Evolutionary conservation across 164 flowering plant species (phyloP), one percentile per base, ranked within the genome.

Genomic region (Vitis cinerea): DNA sequence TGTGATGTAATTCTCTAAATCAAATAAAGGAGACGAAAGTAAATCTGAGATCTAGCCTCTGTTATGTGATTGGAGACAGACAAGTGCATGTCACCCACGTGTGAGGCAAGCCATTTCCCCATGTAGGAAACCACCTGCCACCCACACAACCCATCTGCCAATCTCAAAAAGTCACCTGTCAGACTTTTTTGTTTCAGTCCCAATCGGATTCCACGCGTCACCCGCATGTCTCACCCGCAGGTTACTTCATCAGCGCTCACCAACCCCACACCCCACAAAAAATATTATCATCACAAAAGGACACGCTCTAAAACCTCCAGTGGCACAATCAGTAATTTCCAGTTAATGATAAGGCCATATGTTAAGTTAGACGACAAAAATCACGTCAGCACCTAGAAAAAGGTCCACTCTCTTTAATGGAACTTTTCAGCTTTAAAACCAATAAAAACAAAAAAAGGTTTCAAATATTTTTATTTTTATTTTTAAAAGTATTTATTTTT

Each of bases 381-480:
- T 72, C 59, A 72, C 75, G 79, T 72, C 79, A 72, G 75, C 72
- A 68, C 72, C 72, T 56, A 63, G 59, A 31, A 67, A 75, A 75
- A 67, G 74, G 58, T 62, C 66, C 75, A 68, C 61, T 70, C 61
- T 9, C 63, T 13, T 50, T 27, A 52, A 61, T 63, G 19, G 66
- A 9, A n/a, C 58, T 53, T 71, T 58, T 52, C 74, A 75, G 75
- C 75, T 71, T 76, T 71, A 64, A 58, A 67, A 6, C 13, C 9
- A 65, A n/a, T 44, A 53, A 66, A 66, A 63, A 15, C 50, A 58
- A 47, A 59, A 50, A 37, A 57, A 57, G 23, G 23, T 9, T 14
- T 8, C 23, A 9, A 4, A 57, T 57, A 14, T 57, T 2, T 19
- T 23, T 23, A 23, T 23, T 23, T 4, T 57, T 27, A 11, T 71